Conservation (phyloP, 169 alveolate species). For the Plasmodium vinckei region DNA sequence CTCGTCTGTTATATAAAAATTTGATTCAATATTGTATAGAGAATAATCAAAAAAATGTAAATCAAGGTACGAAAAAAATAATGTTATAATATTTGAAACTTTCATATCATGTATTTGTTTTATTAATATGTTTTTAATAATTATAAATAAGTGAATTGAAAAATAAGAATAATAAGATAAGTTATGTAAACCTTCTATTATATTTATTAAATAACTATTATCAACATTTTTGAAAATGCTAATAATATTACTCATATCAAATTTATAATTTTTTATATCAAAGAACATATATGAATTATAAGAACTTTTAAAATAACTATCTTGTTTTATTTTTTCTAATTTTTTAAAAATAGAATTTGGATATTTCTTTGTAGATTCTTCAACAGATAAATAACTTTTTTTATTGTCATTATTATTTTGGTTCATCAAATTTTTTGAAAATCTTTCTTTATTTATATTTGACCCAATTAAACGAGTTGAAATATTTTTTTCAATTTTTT, state of each 20-base stretch:
- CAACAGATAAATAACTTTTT: not conserved
- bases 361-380: not conserved
- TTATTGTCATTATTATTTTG: not conserved
- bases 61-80: slow-evolving; percentile 38
- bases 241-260: slow-evolving; percentile 30
- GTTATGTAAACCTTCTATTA: slow-evolving; percentile 34
- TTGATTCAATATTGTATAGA: slow-evolving; percentile 32
- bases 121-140: slow-evolving; percentile 54
- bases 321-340: slow-evolving; percentile 36
- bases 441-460: too few relatives aligned
- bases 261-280: slow-evolving; percentile 39
- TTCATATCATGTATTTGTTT: slow-evolving; percentile 71
- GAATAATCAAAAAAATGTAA: slow-evolving; percentile 59
- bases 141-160: slow-evolving; percentile 45
- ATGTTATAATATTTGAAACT: slow-evolving; percentile 47
- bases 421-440: too few relatives aligned
- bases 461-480: too few relatives aligned
- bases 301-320: slow-evolving; percentile 60
- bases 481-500: too few relatives aligned
- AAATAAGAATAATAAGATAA: slow-evolving; percentile 65
- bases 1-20: slow-evolving; percentile 49
- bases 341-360: slow-evolving; percentile 31
- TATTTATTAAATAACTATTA: slow-evolving; percentile 54
- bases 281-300: slow-evolving; percentile 51
- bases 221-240: slow-evolving; percentile 37